Base-by-base conservation (phyloP, 2,329 filamentous ascomycete genomes). In the Aspergillus arachidicola region DNA sequence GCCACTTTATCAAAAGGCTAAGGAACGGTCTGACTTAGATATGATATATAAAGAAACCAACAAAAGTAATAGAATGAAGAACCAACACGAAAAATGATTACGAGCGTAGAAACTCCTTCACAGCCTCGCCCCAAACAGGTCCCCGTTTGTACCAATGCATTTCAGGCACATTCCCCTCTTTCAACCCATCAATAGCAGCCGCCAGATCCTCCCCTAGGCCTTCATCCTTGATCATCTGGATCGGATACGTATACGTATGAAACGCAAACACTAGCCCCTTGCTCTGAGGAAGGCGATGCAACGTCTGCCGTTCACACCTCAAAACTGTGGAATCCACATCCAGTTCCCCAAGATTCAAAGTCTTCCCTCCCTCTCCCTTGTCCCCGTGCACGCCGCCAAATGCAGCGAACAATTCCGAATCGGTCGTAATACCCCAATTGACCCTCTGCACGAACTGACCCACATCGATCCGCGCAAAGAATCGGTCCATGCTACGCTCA, bases 201-300 rank as follows among this genome's bases (percentile, higher is more conserved):
- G 83, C 85, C 58, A 89, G 70, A 9, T 81, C 81, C 68, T 84
- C 82, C 0, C 83, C 86, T 5, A 75, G 71, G 0, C 86, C 87
- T 63, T 89, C 86, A 5, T 81, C 81, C 69, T 85, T 87, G 53
- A 90, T 75, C 57, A 86, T 79, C 45, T 68, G 68, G 9, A 90
- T 72, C 1, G 81, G 80, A 73, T 89, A 89, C 62, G 82, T 76
- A 73, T 88, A 89, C 19, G 87, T 89, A 74, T 89, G 87, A 72
- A 89, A 86, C 0, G 79, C 81, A 75, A 90, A 90, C 0, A 89
- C 81, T 23, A 89, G 57, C 9, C 85, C 86, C 58, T 79, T 78
- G 0, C 80, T 84, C 55, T 75, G 66, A 4, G 86, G 86, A 30
- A 90, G 72, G 1, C 87, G 81, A 76, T 89, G 86, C 38, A 90